Conservation (phyloP, 2,329 filamentous ascomycete species). For the Arthrobotrys sphaeroides region DNA sequence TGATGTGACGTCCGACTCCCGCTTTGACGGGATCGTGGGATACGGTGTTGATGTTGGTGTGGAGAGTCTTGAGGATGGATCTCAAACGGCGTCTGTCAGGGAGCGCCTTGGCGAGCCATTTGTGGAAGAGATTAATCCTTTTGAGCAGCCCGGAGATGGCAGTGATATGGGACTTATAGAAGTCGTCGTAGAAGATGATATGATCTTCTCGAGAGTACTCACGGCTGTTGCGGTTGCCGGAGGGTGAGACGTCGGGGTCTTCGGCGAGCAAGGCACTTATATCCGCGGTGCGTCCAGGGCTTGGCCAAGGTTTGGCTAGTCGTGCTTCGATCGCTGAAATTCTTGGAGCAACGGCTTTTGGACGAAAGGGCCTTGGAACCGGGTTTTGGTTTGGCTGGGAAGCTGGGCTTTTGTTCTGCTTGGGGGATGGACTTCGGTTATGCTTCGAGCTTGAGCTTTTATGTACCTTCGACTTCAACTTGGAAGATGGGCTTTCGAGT, state of each 20-base stretch:
- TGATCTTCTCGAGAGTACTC: background rate
- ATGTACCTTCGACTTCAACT: too few species aligned
- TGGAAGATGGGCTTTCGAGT: too few species aligned
- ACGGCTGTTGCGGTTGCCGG: background rate
- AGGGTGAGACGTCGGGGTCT: background rate
- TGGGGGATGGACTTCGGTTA: too few species aligned
- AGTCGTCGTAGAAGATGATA: constrained; percentile 5
- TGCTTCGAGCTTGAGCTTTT: too few species aligned
- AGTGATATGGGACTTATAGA: background rate
- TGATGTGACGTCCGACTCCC: background rate
- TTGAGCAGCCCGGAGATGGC: background rate
- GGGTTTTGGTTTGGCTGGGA: too few species aligned
- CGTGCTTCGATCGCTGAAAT: too few species aligned
- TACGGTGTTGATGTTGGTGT: background rate
- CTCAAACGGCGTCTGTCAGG: background rate
- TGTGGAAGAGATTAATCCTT: background rate
- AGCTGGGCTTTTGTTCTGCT: too few species aligned
- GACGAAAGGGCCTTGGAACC: too few species aligned
- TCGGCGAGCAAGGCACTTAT: too few species aligned
- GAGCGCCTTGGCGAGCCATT: background rate
- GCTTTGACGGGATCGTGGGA: background rate
- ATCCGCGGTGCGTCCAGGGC: too few species aligned
- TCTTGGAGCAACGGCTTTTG: too few species aligned
- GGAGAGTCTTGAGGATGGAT: background rate
- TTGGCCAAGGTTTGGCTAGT: too few species aligned